Percentiles rank a stretch among this genome's conserved stretches.
Conservation (phyloP, 768 basidiomycete species). For the Tricholoma matsutake region DNA sequence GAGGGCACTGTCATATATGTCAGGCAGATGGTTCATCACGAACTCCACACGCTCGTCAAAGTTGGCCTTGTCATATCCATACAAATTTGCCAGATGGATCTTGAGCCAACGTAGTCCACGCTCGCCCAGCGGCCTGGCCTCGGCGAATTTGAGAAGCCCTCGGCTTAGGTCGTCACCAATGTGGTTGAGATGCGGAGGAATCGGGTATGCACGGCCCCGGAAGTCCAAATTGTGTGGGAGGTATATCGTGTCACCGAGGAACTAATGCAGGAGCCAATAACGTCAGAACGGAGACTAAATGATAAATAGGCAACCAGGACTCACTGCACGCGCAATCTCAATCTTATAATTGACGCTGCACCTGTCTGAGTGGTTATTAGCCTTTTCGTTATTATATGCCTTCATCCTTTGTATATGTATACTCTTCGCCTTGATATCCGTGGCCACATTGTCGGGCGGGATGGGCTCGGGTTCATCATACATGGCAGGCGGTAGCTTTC, state of each 20-base stretch:
- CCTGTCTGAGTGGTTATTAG: slow-evolving; percentile 85
- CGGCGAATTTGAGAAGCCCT: slow-evolving; percentile 81
- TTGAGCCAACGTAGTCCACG: slow-evolving; percentile 92
- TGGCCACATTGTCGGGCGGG: slow-evolving; percentile 39
- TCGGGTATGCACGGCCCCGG: slow-evolving; percentile 94
- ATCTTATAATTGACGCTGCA: slow-evolving; percentile 96
- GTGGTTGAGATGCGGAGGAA: slow-evolving; percentile 93
- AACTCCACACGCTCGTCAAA: slow-evolving; percentile 91
- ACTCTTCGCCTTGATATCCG: slow-evolving; percentile 53
- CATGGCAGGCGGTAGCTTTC: slow-evolving; percentile 78
- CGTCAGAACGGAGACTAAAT: slow-evolving; percentile 7
- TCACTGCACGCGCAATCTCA: slow-evolving; percentile 88
- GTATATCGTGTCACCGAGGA: slow-evolving; percentile 85
- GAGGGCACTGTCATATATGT: slow-evolving; percentile 80
- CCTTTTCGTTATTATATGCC: slow-evolving; percentile 53
- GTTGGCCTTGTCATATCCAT: slow-evolving; percentile 91
- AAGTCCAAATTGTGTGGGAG: slow-evolving; percentile 97
- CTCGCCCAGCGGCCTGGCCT: slow-evolving; percentile 73
- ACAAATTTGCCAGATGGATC: slow-evolving; percentile 91
- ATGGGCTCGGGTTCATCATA: slow-evolving; percentile 65
- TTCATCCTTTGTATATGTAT: slow-evolving; percentile 57
- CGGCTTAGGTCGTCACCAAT: slow-evolving; percentile 93
- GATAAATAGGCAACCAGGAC: slow-evolving; percentile 22
- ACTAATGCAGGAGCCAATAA: slow-evolving; percentile 39
- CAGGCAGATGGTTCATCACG: slow-evolving; percentile 65